Conservation (phyloP, 2,329 filamentous ascomycete genomes). For the Aspergillus sp. region DNA sequence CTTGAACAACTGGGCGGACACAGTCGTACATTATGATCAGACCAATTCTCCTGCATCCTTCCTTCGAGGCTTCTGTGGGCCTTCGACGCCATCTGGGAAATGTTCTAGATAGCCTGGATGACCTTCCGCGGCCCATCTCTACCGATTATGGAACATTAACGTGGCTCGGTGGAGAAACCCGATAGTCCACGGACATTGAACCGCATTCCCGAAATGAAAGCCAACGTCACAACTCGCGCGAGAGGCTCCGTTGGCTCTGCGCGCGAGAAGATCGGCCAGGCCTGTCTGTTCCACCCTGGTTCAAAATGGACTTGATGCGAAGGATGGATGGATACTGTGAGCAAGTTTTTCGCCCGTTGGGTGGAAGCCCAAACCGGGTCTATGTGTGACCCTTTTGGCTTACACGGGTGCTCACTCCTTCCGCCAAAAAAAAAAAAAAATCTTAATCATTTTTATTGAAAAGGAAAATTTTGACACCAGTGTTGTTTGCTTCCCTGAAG, state of each 20-base stretch:
- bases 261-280: slow-evolving; percentile 20
- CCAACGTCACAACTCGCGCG: slow-evolving; percentile 13
- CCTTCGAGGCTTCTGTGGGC: slow-evolving; percentile 23
- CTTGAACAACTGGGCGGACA: neutral
- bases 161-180: slow-evolving; percentile 25
- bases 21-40: slow-evolving; percentile 17
- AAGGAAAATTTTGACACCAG: neutral
- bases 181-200: slow-evolving; percentile 25
- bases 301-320: slow-evolving; percentile 6
- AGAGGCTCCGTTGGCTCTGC: slow-evolving; percentile 14
- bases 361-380: slow-evolving; percentile 15
- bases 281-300: slow-evolving; percentile 15
- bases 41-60: slow-evolving; percentile 12
- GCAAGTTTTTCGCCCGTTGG: slow-evolving; percentile 7
- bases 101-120: slow-evolving; percentile 14
- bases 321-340: slow-evolving; percentile 6
- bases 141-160: slow-evolving; percentile 18
- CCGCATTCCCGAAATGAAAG: slow-evolving; percentile 27
- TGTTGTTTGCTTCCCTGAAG: neutral
- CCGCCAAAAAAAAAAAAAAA: neutral
- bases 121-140: slow-evolving; percentile 12
- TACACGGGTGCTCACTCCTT: slow-evolving; percentile 12
- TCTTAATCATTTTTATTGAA: too few relatives aligned
- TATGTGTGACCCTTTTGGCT: slow-evolving; percentile 21
- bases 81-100: slow-evolving; percentile 21